A percentile compares a stretch with the other conserved stretches of the same genome.
Evolutionary conservation across 1,284 basidiomycete species (phyloP).

Genomic region (Albatrellus sp.): DNA sequence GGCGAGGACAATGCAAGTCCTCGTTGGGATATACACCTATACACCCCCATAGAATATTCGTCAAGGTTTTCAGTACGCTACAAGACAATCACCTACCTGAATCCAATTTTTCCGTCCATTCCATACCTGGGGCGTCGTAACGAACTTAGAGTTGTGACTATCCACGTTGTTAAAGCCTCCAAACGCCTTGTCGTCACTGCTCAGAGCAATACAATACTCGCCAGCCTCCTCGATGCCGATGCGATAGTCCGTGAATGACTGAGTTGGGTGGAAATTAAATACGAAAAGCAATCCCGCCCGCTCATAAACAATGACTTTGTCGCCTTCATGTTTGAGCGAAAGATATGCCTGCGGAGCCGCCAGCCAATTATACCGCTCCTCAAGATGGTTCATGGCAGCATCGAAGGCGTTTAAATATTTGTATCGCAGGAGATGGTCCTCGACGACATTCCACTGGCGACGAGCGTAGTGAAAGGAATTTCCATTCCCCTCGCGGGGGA

Average conservation of each 20-base stretch:
- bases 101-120: slow-evolving; percentile 82
- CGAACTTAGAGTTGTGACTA: slow-evolving; percentile 45
- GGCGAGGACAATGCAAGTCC: slow-evolving; percentile 65
- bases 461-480: slow-evolving; percentile 95
- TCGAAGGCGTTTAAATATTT: slow-evolving; percentile 91
- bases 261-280: slow-evolving; percentile 90
- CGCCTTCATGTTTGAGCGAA: slow-evolving; percentile 84
- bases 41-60: neutral
- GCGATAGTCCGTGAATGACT: slow-evolving; percentile 88
- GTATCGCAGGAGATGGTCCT: slow-evolving; percentile 80
- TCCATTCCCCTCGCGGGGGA: slow-evolving; percentile 89
- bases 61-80: too few species aligned
- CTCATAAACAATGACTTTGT: slow-evolving; percentile 92
- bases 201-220: slow-evolving; percentile 76
- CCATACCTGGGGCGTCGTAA: slow-evolving; percentile 86
- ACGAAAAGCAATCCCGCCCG: slow-evolving; percentile 87
- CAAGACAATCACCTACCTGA: slow-evolving; percentile 41
- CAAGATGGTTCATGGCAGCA: slow-evolving; percentile 82
- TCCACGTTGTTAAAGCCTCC: slow-evolving; percentile 83
- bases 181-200: slow-evolving; percentile 77
- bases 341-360: slow-evolving; percentile 80
- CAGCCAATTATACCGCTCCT: slow-evolving; percentile 77
- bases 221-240: slow-evolving; percentile 82
- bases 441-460: slow-evolving; percentile 91
- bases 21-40: slow-evolving; percentile 70